Evolutionary conservation across 176 grass and related monocot species (phyloP).

Genomic region (Eleusine indica): DNA sequence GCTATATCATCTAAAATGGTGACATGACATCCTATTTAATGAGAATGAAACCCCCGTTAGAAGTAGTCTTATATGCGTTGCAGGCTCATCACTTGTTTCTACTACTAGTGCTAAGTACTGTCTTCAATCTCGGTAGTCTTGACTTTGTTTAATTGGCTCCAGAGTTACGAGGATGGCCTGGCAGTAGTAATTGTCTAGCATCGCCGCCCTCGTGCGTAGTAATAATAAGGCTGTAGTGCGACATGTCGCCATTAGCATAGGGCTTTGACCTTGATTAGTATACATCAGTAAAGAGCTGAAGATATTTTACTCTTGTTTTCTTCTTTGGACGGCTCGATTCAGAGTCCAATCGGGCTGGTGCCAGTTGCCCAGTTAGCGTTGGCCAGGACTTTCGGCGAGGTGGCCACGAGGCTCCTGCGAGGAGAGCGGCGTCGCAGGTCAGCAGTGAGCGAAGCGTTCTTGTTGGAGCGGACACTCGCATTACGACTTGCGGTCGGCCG

Average conservation of each 20-base stretch:
- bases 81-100: too few relatives aligned
- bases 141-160: background rate
- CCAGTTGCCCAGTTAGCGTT: background rate
- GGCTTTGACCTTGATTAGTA: background rate
- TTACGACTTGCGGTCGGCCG: background rate
- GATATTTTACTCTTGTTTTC: constrained; percentile 2
- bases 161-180: background rate
- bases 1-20: too few relatives aligned
- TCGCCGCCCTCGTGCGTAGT: background rate
- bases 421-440: background rate
- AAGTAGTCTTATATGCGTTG: too few relatives aligned
- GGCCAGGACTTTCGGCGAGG: background rate
- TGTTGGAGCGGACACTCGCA: background rate
- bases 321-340: background rate
- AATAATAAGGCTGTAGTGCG: background rate
- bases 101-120: too few relatives aligned
- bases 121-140: too few relatives aligned
- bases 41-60: too few relatives aligned
- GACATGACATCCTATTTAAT: too few relatives aligned
- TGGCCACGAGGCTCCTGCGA: background rate
- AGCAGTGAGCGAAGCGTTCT: constrained; percentile 28
- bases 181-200: too few relatives aligned
- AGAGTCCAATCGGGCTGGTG: background rate
- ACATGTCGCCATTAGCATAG: background rate
- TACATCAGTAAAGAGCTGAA: background rate